A percentile compares a stretch with the other conserved stretches of the same genome.
These are phyloP conservation scores for Lachancea sp. DNA, from an alignment of 805 yeast species.

Conservation along the genomic window DNA sequence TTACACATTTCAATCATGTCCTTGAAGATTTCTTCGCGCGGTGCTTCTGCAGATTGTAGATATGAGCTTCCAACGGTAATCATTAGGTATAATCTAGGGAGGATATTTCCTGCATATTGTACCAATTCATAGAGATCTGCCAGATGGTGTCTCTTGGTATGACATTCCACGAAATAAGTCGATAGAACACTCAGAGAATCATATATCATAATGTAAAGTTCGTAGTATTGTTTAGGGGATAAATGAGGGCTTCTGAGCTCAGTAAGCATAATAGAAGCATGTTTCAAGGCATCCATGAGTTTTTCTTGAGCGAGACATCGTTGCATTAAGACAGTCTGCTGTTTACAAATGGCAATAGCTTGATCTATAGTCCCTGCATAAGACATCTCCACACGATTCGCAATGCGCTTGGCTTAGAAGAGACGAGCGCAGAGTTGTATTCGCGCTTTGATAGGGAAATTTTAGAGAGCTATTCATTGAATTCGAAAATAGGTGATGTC, in stretches of 20 bases:
- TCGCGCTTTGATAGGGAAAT: too few species aligned
- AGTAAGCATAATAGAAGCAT: conserved; percentile 72
- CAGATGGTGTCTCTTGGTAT: conserved; percentile 59
- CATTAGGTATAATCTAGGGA: conserved; percentile 91
- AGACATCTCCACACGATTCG: conserved; percentile 14
- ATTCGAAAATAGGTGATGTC: too few species aligned
- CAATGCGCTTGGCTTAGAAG: background rate
- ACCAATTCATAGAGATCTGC: conserved; percentile 91
- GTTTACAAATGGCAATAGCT: conserved; percentile 42
- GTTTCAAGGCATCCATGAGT: conserved; percentile 82
- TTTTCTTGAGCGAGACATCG: conserved; percentile 61
- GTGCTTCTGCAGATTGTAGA: conserved; percentile 71
- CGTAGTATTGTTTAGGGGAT: conserved; percentile 90
- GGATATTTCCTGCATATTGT: conserved; percentile 88
- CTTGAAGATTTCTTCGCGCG: conserved; percentile 77
- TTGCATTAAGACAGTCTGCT: conserved; percentile 71
- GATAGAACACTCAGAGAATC: conserved; percentile 74
- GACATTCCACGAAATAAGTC: conserved; percentile 56
- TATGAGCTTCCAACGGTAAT: conserved; percentile 90
- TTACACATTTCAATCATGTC: conserved; percentile 98
- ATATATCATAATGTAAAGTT: conserved; percentile 73
- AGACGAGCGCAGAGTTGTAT: too few species aligned
- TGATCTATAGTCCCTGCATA: conserved; percentile 27
- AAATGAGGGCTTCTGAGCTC: conserved; percentile 71
- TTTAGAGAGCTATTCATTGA: too few species aligned